These are phyloP conservation scores for Podospora appendiculata DNA, from an alignment of 495 filamentous ascomycete genomes.

Conservation along the genomic window DNA sequence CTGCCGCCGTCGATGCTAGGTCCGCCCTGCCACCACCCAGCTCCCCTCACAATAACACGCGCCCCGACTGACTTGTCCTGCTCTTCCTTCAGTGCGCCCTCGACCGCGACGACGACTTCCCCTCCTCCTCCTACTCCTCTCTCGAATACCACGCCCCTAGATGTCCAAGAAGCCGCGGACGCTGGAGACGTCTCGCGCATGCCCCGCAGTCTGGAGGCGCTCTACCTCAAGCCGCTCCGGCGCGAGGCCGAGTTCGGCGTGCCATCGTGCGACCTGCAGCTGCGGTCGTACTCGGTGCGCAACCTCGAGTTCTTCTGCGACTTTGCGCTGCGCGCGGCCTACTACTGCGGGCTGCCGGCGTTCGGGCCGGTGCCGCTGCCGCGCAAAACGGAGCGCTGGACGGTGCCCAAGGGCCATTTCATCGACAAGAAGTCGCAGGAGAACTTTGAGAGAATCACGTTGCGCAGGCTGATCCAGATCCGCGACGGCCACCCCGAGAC, in stretches of 20 bases:
- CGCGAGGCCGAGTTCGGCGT: constrained; percentile 64
- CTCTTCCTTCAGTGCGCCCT: no score
- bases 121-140: no score
- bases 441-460: constrained; percentile 89
- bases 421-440: constrained; percentile 96
- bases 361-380: constrained; percentile 86
- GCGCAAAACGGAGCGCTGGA: constrained; percentile 82
- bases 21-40: neutral
- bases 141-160: no score
- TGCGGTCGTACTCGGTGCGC: constrained; percentile 83
- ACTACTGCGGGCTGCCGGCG: constrained; percentile 83
- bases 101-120: no score
- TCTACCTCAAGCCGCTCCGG: constrained; percentile 79
- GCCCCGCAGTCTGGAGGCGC: constrained; percentile 49
- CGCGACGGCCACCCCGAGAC: constrained; percentile 84
- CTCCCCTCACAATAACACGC: no score
- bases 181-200: constrained; percentile 9
- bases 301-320: constrained; percentile 94
- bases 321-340: constrained; percentile 89
- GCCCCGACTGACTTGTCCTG: no score
- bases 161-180: no score
- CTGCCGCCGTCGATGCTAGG: neutral
- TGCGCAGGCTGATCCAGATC: constrained; percentile 84
- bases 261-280: constrained; percentile 81
- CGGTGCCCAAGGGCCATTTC: constrained; percentile 82